Evolutionary conservation across 768 basidiomycete species (phyloP).

Genomic region (Coprinopsis sp.): DNA sequence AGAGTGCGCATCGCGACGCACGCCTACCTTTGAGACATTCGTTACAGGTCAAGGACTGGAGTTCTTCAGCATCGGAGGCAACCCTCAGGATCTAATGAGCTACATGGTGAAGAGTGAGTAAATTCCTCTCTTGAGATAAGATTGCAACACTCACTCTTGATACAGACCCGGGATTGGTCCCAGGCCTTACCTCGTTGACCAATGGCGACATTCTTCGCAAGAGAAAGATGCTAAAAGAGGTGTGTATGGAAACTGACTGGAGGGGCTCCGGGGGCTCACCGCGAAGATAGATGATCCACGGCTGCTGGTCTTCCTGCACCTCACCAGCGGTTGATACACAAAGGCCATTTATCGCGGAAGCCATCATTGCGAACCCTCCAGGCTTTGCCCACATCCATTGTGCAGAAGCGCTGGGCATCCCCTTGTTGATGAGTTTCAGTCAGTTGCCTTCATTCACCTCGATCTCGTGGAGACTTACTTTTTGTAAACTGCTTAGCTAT

Average conservation of each 20-base stretch:
- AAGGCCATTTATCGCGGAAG: constrained; percentile 51
- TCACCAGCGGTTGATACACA: constrained; percentile 41
- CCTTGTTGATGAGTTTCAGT: constrained; percentile 56
- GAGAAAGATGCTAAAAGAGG: constrained; percentile 51
- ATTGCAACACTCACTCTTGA: constrained; percentile 4
- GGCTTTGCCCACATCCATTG: constrained; percentile 63
- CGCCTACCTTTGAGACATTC: constrained; percentile 52
- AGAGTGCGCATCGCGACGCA: constrained; percentile 61
- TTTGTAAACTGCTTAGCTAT: constrained; percentile 40
- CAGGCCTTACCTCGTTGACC: constrained; percentile 50
- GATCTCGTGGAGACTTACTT: background rate
- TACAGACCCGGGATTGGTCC: constrained; percentile 59
- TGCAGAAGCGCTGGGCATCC: constrained; percentile 59
- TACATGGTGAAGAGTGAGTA: constrained; percentile 67
- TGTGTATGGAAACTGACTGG: constrained; percentile 11
- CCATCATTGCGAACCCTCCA: constrained; percentile 65
- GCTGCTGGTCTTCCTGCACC: constrained; percentile 53
- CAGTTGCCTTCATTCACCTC: constrained; percentile 18
- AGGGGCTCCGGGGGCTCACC: background rate
- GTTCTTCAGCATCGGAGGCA: constrained; percentile 58
- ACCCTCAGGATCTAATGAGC: constrained; percentile 62
- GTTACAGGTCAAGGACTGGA: constrained; percentile 49
- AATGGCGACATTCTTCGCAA: constrained; percentile 62
- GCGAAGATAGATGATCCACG: constrained; percentile 49
- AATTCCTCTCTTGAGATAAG: background rate